These are phyloP conservation scores for Xylaria sp. DNA, from an alignment of 2,329 filamentous ascomycete genomes.

Conservation along the genomic window DNA sequence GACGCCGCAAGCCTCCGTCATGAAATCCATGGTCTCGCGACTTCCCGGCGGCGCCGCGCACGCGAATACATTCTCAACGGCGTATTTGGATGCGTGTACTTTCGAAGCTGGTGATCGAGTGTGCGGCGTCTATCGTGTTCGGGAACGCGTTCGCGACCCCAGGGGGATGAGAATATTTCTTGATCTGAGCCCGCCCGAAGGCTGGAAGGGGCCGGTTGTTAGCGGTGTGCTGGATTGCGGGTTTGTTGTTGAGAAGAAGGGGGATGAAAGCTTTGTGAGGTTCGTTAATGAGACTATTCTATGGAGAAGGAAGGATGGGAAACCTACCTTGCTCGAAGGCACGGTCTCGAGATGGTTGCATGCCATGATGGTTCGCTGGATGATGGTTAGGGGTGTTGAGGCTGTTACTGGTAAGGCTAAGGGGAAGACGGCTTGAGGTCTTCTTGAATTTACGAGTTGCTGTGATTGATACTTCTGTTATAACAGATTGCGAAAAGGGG, in stretches of 20 bases:
- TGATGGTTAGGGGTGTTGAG: constrained; percentile 42
- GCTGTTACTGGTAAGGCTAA: constrained; percentile 34
- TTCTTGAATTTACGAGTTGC: neutral
- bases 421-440: neutral
- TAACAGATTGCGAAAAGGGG: too few species aligned
- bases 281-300: constrained; percentile 54
- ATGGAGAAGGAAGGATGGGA: constrained; percentile 47
- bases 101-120: constrained; percentile 37
- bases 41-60: neutral
- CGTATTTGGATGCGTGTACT: constrained; percentile 37
- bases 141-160: constrained; percentile 37
- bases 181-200: constrained; percentile 39
- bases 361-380: constrained; percentile 42
- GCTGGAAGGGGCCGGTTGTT: constrained; percentile 36
- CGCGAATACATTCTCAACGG: constrained; percentile 27
- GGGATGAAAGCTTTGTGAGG: constrained; percentile 48
- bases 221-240: constrained; percentile 39
- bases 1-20: too few species aligned
- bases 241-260: constrained; percentile 50
- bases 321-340: constrained; percentile 41
- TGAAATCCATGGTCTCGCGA: too few species aligned
- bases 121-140: neutral
- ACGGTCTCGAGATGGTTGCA: constrained; percentile 42
- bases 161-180: constrained; percentile 36
- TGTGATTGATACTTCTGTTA: neutral